Evolutionary conservation across 108 stramenopile genomes (phyloP).

Genomic region (Nitzschia inconspicua): DNA sequence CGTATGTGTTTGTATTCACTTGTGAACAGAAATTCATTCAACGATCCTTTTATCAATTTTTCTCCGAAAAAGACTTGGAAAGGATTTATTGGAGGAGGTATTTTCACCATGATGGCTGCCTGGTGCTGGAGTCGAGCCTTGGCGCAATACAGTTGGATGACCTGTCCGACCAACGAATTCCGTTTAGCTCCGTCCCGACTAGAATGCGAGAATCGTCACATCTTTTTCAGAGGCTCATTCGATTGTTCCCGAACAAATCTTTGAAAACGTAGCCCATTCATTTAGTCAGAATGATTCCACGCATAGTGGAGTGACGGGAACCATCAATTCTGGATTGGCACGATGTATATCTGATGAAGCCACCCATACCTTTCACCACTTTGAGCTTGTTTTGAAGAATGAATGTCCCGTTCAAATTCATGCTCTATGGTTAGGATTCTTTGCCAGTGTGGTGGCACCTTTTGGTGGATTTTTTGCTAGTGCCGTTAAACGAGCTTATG

Average conservation of each 20-base stretch:
- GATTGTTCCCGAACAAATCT: constrained; percentile 70
- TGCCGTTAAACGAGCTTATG: constrained; percentile 97
- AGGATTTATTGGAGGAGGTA: constrained; percentile 64
- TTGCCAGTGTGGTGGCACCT: constrained; percentile 92
- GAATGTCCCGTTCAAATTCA: constrained; percentile 88
- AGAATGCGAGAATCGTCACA: constrained; percentile 75
- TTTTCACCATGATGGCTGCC: constrained; percentile 89
- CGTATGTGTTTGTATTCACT: constrained; percentile 91
- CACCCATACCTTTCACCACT: constrained; percentile 69
- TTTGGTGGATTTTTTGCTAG: constrained; percentile 98
- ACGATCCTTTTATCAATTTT: constrained; percentile 82
- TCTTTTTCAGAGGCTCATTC: constrained; percentile 60
- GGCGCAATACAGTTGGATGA: constrained; percentile 86
- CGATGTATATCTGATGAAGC: constrained; percentile 45
- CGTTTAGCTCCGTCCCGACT: constrained; percentile 57
- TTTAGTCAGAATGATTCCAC: constrained; percentile 56
- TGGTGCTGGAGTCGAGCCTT: constrained; percentile 84
- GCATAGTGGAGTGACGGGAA: constrained; percentile 48
- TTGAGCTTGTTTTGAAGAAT: constrained; percentile 61
- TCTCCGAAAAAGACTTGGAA: constrained; percentile 99
- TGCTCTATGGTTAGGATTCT: constrained; percentile 81
- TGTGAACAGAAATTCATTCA: constrained; percentile 91
- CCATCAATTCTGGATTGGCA: background rate
- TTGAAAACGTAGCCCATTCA: constrained; percentile 69
- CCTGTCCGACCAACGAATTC: constrained; percentile 84